Evolutionary conservation across 2,329 filamentous ascomycete species (phyloP).

Genomic region (Botrytis squamosa): DNA sequence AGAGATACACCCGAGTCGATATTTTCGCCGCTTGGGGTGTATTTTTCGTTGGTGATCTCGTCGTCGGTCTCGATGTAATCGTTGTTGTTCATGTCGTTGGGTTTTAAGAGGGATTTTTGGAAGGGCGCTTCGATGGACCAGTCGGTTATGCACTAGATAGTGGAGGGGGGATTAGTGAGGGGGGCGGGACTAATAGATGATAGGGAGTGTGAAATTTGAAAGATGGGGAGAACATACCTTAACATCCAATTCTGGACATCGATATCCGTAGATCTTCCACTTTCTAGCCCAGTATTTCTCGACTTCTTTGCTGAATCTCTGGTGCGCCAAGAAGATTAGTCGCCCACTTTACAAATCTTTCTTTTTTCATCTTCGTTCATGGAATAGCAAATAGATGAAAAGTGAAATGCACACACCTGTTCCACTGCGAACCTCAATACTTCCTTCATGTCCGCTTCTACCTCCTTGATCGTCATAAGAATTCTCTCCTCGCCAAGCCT

Average conservation of each 20-base stretch:
- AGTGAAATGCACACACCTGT: background rate
- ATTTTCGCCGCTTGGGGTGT: background rate
- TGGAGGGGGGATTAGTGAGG: background rate
- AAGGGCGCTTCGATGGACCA: conserved; percentile 5
- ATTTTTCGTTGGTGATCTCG: too few relatives aligned
- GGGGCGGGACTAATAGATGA: background rate
- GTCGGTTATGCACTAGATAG: background rate
- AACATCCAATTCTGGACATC: background rate
- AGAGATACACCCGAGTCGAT: background rate
- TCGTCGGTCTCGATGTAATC: background rate
- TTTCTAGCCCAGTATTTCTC: conserved; percentile 3
- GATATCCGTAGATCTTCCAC: background rate
- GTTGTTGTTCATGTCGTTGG: background rate
- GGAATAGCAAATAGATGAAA: too few relatives aligned
- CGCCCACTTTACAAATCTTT: rapidly evolving
- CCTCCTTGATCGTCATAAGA: background rate
- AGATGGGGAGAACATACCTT: background rate
- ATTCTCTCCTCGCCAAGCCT: background rate
- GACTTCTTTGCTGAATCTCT: background rate
- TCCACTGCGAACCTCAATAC: background rate
- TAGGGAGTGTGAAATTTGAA: background rate
- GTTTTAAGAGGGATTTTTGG: background rate
- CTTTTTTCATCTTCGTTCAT: too few relatives aligned
- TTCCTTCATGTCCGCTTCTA: background rate
- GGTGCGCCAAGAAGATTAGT: background rate